Evolutionary conservation across 2,329 filamentous ascomycete genomes (phyloP).

Genomic region (Neonectria sp.): DNA sequence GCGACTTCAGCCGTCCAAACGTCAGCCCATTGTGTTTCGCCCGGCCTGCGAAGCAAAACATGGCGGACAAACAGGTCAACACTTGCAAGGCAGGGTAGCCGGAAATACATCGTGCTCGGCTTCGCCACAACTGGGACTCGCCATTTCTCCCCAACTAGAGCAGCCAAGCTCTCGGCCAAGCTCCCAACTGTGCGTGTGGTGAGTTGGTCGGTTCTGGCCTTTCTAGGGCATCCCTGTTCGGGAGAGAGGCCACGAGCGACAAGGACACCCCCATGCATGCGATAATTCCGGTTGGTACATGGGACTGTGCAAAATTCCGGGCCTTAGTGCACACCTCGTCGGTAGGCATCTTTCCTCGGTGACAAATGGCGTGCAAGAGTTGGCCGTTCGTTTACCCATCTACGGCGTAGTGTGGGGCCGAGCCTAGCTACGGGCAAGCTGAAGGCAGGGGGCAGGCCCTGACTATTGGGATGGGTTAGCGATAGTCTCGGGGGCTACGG

Average conservation of each 20-base stretch:
- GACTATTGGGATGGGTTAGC: background rate
- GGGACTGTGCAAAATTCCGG: background rate
- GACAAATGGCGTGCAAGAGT: background rate
- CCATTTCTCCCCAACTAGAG: background rate
- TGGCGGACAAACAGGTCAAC: background rate
- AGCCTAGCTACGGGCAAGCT: background rate
- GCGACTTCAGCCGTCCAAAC: background rate
- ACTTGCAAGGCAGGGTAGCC: background rate
- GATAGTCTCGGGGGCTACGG: background rate
- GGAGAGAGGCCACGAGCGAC: conserved; percentile 4
- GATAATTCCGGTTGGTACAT: background rate
- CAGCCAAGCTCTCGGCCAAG: background rate
- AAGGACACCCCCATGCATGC: background rate
- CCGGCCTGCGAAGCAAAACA: background rate
- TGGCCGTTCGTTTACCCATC: background rate
- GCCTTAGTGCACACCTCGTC: background rate
- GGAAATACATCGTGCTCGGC: background rate
- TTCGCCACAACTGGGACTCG: conserved; percentile 1
- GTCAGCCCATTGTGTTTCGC: conserved; percentile 6
- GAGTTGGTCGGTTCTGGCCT: background rate
- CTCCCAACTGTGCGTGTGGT: background rate
- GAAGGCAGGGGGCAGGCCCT: conserved; percentile 1
- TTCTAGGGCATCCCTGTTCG: background rate
- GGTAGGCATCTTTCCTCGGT: background rate
- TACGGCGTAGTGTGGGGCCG: background rate